Base-by-base conservation (phyloP, 495 filamentous ascomycete genomes). In the Hypoxylon fuscum region DNA sequence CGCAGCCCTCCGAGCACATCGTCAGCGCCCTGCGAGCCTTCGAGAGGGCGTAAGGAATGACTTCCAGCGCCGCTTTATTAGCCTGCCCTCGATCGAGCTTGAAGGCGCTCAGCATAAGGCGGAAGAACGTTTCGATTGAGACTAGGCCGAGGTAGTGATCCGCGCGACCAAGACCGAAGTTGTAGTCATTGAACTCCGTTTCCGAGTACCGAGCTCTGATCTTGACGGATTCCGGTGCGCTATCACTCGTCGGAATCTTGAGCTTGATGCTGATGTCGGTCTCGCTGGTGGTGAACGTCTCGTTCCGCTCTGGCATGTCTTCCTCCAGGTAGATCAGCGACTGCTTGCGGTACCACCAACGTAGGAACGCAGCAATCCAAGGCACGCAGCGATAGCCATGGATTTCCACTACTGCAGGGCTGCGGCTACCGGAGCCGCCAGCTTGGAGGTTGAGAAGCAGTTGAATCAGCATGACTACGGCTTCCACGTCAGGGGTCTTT, bases 361-460 rank as follows among this genome's bases (percentile, higher is more conserved):
- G 51, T 0, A 62, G 4, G 20, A 62, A 51, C 3, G 59, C 59
- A 2, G 38, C 59, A 29, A 62, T 50, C 59, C 59, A 62, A 10
- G 59, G 59, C 6, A 23, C 51, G 22, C 51, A 62, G 4, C 37
- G 21, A 1, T 51, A 35, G 0, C 51, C 45, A 9, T 34, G n/a
- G 2, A 62, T 25, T 2, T 44, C 35, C 20, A 62, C 11, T 9
- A 44, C 44, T 17, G 31, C 15, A 7, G 12, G 29, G 18, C 37
- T 49, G 44, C 10, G 12, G 1, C 31, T 27, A 0, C 5, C 12
- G 12, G 18, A 5, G 8, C 12, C 35, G 1, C n/a, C 34, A 5
- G 17, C 0, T 15, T 32, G 20, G 2, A 31, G 20, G 2, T 22
- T 5, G 11, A 54, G 2, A 5, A 55, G 22, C 7, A 55, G 14